Conservation (phyloP, 768 basidiomycete genomes). For the Boletellus ananiceps region DNA sequence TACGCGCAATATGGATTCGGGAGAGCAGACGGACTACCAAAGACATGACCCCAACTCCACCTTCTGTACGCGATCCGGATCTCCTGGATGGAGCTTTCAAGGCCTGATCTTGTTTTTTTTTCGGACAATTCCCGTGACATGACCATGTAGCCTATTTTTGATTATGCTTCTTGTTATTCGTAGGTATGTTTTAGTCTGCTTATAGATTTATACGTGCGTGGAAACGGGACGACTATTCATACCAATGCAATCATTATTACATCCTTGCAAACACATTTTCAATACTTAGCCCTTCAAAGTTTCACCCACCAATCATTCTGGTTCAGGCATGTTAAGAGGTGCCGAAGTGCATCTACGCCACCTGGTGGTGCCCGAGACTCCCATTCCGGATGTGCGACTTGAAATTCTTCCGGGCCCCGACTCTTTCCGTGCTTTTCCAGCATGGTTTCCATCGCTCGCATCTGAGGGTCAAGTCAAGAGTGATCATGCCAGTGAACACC, state of each 20-base stretch:
- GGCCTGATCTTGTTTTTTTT: conserved; percentile 19
- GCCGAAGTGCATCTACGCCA: conserved; percentile 50
- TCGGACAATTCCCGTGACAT: background rate
- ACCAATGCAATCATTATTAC: conserved; percentile 7
- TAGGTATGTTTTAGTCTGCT: conserved; percentile 12
- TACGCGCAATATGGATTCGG: conserved; percentile 38
- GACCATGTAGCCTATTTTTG: conserved; percentile 7
- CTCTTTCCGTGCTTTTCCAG: conserved; percentile 47
- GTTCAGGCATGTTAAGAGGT: conserved; percentile 52
- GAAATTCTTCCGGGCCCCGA: conserved; percentile 16
- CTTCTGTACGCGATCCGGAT: conserved; percentile 4
- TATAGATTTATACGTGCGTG: conserved; percentile 22
- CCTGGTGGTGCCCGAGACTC: conserved; percentile 40
- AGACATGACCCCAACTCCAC: conserved; percentile 28
- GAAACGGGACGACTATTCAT: conserved; percentile 5
- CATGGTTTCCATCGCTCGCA: conserved; percentile 49
- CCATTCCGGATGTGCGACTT: conserved; percentile 22
- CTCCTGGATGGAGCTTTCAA: conserved; percentile 34
- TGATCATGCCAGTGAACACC: background rate
- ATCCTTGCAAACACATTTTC: conserved; percentile 4
- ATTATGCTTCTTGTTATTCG: conserved; percentile 7
- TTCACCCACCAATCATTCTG: conserved; percentile 55
- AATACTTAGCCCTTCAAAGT: background rate
- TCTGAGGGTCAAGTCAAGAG: conserved; percentile 35
- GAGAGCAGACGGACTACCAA: conserved; percentile 36